phyloP scores from a whole-genome alignment of 805 yeast species.

The Saturnispora silvae region DNA sequence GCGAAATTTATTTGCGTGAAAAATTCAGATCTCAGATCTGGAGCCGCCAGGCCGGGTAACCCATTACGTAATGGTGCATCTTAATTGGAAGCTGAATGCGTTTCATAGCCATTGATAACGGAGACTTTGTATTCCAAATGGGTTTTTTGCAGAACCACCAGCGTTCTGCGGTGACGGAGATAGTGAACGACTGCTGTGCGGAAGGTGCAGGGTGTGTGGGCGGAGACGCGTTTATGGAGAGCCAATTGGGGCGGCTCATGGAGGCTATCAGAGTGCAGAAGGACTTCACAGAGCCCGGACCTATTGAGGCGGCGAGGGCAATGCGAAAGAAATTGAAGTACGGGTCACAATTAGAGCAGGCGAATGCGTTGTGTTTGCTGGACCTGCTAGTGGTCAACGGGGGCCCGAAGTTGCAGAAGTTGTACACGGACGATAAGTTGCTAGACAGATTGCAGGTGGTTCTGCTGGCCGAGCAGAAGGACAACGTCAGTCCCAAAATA shows the following conservation, averaged over 20 bases:
- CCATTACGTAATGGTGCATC: too few relatives aligned
- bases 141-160: constrained; percentile 50
- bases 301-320: constrained; percentile 82
- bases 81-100: too few relatives aligned
- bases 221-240: constrained; percentile 26
- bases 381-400: constrained; percentile 54
- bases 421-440: constrained; percentile 62
- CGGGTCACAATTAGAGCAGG: constrained; percentile 57
- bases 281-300: constrained; percentile 26
- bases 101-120: too few relatives aligned
- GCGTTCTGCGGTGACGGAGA: constrained; percentile 61
- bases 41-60: too few relatives aligned
- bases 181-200: constrained; percentile 40
- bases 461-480: constrained; percentile 27
- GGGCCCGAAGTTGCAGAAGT: constrained; percentile 28
- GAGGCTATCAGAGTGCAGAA: constrained; percentile 37
- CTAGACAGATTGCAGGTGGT: constrained; percentile 50
- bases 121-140: constrained; percentile 28
- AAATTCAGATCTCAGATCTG: too few relatives aligned
- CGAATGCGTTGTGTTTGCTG: constrained; percentile 48
- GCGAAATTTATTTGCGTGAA: too few relatives aligned
- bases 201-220: constrained; percentile 32
- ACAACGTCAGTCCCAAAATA: constrained; percentile 29
- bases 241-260: constrained; percentile 46
- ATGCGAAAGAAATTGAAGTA: constrained; percentile 81